A percentile compares a stretch with the other conserved stretches of the same genome.
phyloP scores from a whole-genome alignment of 148 eudicot genomes.

The Vaccinium vitisidaea region DNA sequence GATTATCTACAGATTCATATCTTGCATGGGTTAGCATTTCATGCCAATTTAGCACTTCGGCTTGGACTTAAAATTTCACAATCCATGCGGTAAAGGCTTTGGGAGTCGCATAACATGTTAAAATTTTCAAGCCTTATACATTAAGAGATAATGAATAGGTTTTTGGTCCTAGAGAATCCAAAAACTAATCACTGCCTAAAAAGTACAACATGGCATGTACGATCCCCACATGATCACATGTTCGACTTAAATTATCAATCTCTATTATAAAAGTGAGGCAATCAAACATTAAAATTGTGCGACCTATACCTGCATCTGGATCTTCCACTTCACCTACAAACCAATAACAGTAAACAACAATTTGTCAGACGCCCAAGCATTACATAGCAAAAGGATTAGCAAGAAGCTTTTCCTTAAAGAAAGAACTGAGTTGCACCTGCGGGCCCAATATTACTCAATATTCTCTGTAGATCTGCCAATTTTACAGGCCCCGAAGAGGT shows the following conservation, averaged over 20 bases:
- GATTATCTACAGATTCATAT: not conserved
- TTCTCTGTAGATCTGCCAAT: constrained; percentile 87
- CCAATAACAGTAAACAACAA: constrained; percentile 22
- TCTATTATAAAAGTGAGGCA: not conserved
- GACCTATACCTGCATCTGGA: constrained; percentile 81
- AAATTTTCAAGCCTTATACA: not conserved
- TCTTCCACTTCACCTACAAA: constrained; percentile 55
- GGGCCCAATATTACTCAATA: constrained; percentile 79
- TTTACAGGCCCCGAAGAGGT: constrained; percentile 94
- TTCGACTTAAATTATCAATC: not conserved
- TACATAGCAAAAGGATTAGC: not conserved
- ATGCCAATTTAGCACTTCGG: not conserved
- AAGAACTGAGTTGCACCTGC: constrained; percentile 42
- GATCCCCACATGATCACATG: not conserved
- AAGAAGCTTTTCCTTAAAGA: not conserved
- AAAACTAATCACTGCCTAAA: not conserved
- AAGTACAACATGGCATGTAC: not conserved
- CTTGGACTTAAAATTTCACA: not conserved
- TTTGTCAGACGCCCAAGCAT: constrained; percentile 16
- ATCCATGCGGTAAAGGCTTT: not conserved
- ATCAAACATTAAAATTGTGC: not conserved
- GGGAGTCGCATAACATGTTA: not conserved
- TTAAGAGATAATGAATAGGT: not conserved
- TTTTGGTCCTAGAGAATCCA: not conserved
- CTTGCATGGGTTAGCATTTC: not conserved